phyloP scores from a whole-genome alignment of 2,329 filamentous ascomycete species.

The Fusarium oligoseptatum region DNA sequence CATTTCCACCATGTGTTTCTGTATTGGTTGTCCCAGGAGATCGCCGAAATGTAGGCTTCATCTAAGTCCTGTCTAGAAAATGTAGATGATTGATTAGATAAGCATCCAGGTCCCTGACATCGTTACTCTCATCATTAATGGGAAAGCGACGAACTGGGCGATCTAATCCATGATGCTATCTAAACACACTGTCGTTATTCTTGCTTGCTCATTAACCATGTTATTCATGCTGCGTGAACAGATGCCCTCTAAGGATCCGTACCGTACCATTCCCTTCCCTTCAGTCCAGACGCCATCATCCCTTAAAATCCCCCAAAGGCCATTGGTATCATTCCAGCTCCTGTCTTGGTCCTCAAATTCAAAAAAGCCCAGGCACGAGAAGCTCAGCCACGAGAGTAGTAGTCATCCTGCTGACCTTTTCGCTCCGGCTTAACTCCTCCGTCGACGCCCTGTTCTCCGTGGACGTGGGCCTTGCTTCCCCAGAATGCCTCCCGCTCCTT shows the following conservation, averaged over 20 bases:
- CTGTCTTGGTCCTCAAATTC: background rate
- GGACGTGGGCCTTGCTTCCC: constrained; percentile 64
- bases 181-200: constrained; percentile 14
- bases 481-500: constrained; percentile 82
- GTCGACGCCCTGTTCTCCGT: constrained; percentile 59
- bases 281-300: constrained; percentile 21
- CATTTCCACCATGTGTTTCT: background rate
- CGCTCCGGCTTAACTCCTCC: constrained; percentile 55
- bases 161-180: background rate
- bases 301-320: constrained; percentile 4
- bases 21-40: constrained; percentile 8
- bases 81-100: background rate
- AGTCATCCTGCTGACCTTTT: constrained; percentile 61
- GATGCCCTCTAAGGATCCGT: constrained; percentile 12
- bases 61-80: background rate
- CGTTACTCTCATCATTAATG: background rate
- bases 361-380: background rate
- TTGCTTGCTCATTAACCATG: constrained; percentile 16
- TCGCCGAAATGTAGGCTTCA: constrained; percentile 6
- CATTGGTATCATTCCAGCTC: constrained; percentile 34
- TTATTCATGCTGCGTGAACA: constrained; percentile 18
- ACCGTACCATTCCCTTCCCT: constrained; percentile 1
- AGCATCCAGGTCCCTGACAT: background rate
- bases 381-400: constrained; percentile 56
- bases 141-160: no score